Evolutionary conservation across 805 yeast genomes (phyloP).

Genomic region (Monosporozyma aerobia): DNA sequence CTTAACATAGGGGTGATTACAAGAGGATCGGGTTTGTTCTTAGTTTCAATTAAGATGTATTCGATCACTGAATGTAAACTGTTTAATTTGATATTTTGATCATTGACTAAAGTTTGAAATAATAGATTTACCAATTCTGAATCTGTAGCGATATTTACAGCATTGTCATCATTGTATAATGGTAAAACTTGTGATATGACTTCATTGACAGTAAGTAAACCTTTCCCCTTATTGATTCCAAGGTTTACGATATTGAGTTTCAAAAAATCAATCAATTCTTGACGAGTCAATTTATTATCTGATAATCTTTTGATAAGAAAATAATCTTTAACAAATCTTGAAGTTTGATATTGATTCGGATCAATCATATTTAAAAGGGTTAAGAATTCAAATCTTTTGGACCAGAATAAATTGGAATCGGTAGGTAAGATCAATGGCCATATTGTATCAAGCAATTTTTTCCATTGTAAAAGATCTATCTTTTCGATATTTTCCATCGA

Average conservation of each 20-base stretch:
- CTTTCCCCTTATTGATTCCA: not conserved
- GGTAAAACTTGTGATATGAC: slow-evolving; percentile 8
- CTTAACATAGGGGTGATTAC: slow-evolving; percentile 14
- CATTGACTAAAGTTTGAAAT: slow-evolving; percentile 12
- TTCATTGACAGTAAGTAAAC: slow-evolving; percentile 5
- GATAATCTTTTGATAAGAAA: slow-evolving; percentile 13
- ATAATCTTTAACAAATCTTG: slow-evolving; percentile 13
- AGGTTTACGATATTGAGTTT: slow-evolving; percentile 5
- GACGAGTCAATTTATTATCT: slow-evolving; percentile 9
- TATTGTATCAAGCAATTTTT: slow-evolving; percentile 10
- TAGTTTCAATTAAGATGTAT: slow-evolving; percentile 4
- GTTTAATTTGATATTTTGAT: slow-evolving; percentile 8
- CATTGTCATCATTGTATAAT: slow-evolving; percentile 6
- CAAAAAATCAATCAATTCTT: slow-evolving; percentile 16
- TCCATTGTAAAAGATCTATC: slow-evolving; percentile 8
- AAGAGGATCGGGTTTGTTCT: slow-evolving; percentile 5
- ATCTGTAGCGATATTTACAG: slow-evolving; percentile 8
- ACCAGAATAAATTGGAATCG: slow-evolving; percentile 15
- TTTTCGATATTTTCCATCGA: not conserved
- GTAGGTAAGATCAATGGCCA: slow-evolving; percentile 19
- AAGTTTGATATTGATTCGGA: slow-evolving; percentile 5
- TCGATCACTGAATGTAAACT: slow-evolving; percentile 17
- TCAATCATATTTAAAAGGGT: slow-evolving; percentile 11
- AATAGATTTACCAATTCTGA: slow-evolving; percentile 14
- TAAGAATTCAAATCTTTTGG: slow-evolving; percentile 13